phyloP scores from a whole-genome alignment of 75 land plant genomes.

The Pinus tabuliformis region DNA sequence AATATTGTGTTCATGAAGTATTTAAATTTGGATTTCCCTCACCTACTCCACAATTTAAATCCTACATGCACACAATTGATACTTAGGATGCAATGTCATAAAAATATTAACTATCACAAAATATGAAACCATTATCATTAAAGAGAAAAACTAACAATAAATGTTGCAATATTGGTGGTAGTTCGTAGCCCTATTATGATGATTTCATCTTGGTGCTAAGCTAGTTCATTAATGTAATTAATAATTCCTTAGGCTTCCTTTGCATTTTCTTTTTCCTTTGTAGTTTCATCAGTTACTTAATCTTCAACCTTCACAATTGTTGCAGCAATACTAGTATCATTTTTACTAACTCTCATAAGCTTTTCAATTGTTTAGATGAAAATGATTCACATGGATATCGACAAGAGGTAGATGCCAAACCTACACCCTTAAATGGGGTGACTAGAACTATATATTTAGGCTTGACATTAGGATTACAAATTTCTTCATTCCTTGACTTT shows the following conservation, averaged over 20 bases:
- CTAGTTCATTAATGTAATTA: too few relatives aligned
- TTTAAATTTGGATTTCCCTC: too few relatives aligned
- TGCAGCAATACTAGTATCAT: constrained; percentile 1
- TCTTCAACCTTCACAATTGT: constrained; percentile 6
- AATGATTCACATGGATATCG: constrained; percentile 21
- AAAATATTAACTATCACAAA: too few relatives aligned
- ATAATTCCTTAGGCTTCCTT: constrained; percentile 7
- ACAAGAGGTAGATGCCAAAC: constrained; percentile 25
- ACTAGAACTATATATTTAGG: constrained; percentile 34
- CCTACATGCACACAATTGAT: too few relatives aligned
- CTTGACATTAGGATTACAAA: constrained; percentile 18
- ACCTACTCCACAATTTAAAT: too few relatives aligned
- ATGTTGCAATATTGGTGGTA: too few relatives aligned
- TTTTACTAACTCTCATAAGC: background rate
- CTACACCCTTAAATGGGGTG: constrained; percentile 11
- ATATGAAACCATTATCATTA: too few relatives aligned
- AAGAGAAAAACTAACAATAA: too few relatives aligned
- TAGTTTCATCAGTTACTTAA: background rate
- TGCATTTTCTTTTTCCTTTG: constrained; percentile 1
- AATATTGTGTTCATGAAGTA: too few relatives aligned
- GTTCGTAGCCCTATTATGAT: too few relatives aligned
- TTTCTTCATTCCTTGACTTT: constrained; percentile 21
- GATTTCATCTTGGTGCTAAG: too few relatives aligned
- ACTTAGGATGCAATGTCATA: too few relatives aligned
- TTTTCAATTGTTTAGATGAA: background rate